Base-by-base conservation (phyloP, 192 early-diverging fungal species). In the Backusella psychrophila region DNA sequence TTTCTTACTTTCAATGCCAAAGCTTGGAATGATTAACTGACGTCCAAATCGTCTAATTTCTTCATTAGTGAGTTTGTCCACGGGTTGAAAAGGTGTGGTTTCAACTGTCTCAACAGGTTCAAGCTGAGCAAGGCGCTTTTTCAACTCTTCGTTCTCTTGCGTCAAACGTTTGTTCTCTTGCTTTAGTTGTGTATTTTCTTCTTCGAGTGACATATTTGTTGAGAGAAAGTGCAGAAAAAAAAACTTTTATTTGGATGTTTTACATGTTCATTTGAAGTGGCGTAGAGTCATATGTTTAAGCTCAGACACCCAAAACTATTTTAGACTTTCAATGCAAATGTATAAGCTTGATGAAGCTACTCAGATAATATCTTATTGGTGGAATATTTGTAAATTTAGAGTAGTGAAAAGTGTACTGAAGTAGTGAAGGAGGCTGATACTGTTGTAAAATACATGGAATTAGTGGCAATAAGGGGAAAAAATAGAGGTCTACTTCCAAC, bases 11-110 rank as follows among this genome's bases (percentile, higher is more conserved):
- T 87, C 68, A 15, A 89, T 86, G 1, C 90, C 95, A 73, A 96
- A 90, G 65, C 91, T 91, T 0, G 92, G 91, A 21, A 97, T 79
- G 36, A 98, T 89, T 33, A 98, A 85, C 76, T 98, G 97, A 3
- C 97, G 89, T 42, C 93, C 92, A 85, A 91, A 97, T 0, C 96
- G 88, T 38, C 87, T 81, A 74, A 96, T 94, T 80, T 96, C 94
- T 0, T 85, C 88, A 72, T 90, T 91, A 17, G 83, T 86, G 1
- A 96, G 79, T 17, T 41, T 66, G 14, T 79, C 80, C 0, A 84
- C 86, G 15, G 6, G 35, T 70, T 79, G 21, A 39, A 79, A 73
- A 8, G 56, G 67, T 8, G 5, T 8, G 29, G 33, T 49, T 29
- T 23, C 9, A 17, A 31, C 23, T 71, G 23, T 44, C 26, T 46